Conservation (phyloP, 2,329 filamentous ascomycete species). For the Aspergillus sp. region DNA sequence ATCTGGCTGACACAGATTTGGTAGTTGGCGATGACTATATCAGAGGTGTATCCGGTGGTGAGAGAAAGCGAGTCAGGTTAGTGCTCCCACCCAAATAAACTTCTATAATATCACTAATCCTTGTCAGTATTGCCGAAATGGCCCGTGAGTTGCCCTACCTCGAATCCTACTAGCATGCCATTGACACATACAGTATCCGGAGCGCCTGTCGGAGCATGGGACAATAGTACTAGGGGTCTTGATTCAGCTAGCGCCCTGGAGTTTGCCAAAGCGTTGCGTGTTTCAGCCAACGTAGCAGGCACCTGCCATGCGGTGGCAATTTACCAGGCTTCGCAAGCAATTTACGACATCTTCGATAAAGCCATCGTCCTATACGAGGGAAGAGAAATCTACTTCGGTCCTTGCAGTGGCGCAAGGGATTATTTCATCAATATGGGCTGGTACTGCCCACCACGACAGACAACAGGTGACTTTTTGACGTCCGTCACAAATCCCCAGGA, state of each 20-base stretch:
- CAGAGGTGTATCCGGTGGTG: constrained; percentile 65
- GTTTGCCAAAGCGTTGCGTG: constrained; percentile 59
- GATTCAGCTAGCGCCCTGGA: constrained; percentile 63
- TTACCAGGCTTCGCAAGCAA: constrained; percentile 58
- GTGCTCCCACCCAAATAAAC: constrained; percentile 25
- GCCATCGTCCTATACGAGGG: constrained; percentile 76
- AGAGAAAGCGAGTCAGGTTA: constrained; percentile 63
- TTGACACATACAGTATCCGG: constrained; percentile 34
- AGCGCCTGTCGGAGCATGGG: constrained; percentile 47
- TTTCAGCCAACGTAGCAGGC: constrained; percentile 55
- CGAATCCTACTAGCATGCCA: not conserved
- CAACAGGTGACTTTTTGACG: constrained; percentile 71
- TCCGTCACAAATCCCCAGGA: constrained; percentile 69
- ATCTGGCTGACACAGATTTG: constrained; percentile 5
- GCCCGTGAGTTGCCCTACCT: constrained; percentile 30
- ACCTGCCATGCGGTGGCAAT: constrained; percentile 61
- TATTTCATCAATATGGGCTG: constrained; percentile 74
- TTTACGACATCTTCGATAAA: constrained; percentile 73
- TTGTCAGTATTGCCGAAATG: constrained; percentile 43
- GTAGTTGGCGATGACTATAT: constrained; percentile 59
- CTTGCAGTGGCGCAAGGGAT: constrained; percentile 59
- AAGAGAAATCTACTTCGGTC: constrained; percentile 76
- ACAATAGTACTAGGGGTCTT: constrained; percentile 57
- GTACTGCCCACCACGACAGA: constrained; percentile 68
- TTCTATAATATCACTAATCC: constrained; percentile 26